These are phyloP conservation scores for Tulasnella sp. DNA, from an alignment of 768 basidiomycete species.

Conservation along the genomic window DNA sequence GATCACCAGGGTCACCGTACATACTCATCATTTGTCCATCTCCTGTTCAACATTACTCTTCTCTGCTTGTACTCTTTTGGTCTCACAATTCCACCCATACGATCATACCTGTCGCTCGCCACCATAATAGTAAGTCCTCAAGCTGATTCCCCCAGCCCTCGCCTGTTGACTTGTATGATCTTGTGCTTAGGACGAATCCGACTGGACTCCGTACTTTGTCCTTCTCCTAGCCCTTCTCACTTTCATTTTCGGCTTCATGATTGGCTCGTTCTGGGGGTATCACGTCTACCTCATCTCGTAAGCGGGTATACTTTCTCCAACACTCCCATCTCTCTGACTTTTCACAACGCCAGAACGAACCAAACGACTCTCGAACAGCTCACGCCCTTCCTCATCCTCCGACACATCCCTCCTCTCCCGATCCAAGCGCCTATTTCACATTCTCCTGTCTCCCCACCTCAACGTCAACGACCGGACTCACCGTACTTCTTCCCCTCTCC, in stretches of 20 bases:
- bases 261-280: conserved; percentile 73
- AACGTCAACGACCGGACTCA: conserved; percentile 32
- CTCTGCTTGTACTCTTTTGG: conserved; percentile 59
- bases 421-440: conserved; percentile 37
- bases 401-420: conserved; percentile 54
- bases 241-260: conserved; percentile 55
- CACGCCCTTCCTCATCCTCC: conserved; percentile 69
- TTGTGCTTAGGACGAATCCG: conserved; percentile 46
- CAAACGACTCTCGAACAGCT: conserved; percentile 81
- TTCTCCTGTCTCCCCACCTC: conserved; percentile 43
- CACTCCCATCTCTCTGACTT: background rate
- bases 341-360: conserved; percentile 55
- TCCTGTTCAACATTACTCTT: conserved; percentile 58
- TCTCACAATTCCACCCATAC: conserved; percentile 53
- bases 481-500: conserved; percentile 32
- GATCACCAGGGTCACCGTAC: conserved; percentile 69
- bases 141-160: background rate
- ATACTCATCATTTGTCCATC: too few relatives aligned
- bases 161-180: conserved; percentile 21
- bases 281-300: conserved; percentile 74
- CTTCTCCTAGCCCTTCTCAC: conserved; percentile 61
- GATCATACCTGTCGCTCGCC: conserved; percentile 64
- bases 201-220: conserved; percentile 65
- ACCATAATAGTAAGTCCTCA: conserved; percentile 52
- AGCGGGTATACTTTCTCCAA: conserved; percentile 37